Conservation (phyloP, 345 rosid genomes). For the Mangifera indica region DNA sequence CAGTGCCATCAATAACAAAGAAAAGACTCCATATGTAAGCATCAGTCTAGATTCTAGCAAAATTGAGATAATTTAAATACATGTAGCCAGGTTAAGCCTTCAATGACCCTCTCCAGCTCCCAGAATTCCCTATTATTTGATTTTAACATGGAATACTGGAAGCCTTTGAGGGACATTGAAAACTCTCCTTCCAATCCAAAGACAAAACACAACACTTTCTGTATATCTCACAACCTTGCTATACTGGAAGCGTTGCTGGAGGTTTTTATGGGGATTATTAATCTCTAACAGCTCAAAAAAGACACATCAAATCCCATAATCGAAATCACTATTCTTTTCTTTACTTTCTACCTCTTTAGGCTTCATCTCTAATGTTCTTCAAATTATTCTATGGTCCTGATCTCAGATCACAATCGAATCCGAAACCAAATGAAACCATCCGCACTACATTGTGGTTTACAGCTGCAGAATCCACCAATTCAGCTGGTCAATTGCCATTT, state of each 20-base stretch:
- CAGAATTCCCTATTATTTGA: background rate
- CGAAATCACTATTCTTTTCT: no score
- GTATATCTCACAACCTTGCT: background rate
- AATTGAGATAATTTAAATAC: background rate
- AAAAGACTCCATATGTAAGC: background rate
- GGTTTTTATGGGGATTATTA: slow-evolving; percentile 9
- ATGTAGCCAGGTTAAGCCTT: background rate
- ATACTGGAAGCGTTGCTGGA: background rate
- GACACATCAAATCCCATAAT: background rate
- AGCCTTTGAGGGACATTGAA: background rate
- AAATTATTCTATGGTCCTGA: background rate
- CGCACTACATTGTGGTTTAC: background rate
- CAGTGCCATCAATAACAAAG: background rate
- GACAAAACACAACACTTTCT: background rate
- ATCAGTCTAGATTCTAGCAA: background rate
- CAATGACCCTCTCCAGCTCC: background rate
- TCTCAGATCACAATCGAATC: background rate
- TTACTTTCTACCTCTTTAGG: background rate
- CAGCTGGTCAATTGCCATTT: background rate
- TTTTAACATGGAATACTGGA: slow-evolving; percentile 4
- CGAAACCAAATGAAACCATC: background rate
- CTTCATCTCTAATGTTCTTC: background rate
- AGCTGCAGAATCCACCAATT: background rate
- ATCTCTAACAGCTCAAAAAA: background rate
- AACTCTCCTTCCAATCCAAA: background rate